These are phyloP conservation scores for Moesziomyces sp. DNA, from an alignment of 1,284 basidiomycete species.

Conservation along the genomic window DNA sequence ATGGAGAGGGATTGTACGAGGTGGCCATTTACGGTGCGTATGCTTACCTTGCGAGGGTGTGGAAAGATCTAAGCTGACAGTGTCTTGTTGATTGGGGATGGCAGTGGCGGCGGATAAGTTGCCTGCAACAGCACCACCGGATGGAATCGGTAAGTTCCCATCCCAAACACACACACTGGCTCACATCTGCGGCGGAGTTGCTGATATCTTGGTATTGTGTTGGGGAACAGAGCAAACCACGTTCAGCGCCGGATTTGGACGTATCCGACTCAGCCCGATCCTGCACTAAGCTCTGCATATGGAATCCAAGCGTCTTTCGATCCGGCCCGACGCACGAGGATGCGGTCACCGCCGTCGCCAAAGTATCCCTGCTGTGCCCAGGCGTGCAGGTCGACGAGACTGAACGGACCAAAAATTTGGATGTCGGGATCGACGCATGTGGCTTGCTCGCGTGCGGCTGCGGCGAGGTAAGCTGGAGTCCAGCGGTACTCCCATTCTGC, in stretches of 20 bases:
- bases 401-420: slow-evolving; percentile 60
- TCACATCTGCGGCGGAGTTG: no score
- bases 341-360: slow-evolving; percentile 54
- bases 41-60: no score
- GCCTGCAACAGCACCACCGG: slow-evolving; percentile 33
- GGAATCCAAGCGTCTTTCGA: slow-evolving; percentile 31
- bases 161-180: neutral
- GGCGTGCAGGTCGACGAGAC: slow-evolving; percentile 34
- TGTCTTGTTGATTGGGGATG: no score
- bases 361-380: slow-evolving; percentile 64
- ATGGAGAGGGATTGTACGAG: slow-evolving; percentile 52
- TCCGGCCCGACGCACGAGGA: slow-evolving; percentile 40
- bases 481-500: slow-evolving; percentile 60
- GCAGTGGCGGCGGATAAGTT: slow-evolving; percentile 42
- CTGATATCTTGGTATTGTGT: no score
- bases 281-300: slow-evolving; percentile 29
- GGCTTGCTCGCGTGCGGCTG: slow-evolving; percentile 39
- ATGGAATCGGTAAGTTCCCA: slow-evolving; percentile 39
- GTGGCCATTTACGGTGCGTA: slow-evolving; percentile 36
- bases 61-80: no score
- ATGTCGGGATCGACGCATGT: slow-evolving; percentile 44
- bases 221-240: slow-evolving; percentile 31
- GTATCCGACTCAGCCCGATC: slow-evolving; percentile 33
- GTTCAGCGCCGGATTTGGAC: slow-evolving; percentile 24
- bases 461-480: slow-evolving; percentile 59